Evolutionary conservation across 306 rosid genomes (phyloP).

Genomic region (Hippophae tibetana): DNA sequence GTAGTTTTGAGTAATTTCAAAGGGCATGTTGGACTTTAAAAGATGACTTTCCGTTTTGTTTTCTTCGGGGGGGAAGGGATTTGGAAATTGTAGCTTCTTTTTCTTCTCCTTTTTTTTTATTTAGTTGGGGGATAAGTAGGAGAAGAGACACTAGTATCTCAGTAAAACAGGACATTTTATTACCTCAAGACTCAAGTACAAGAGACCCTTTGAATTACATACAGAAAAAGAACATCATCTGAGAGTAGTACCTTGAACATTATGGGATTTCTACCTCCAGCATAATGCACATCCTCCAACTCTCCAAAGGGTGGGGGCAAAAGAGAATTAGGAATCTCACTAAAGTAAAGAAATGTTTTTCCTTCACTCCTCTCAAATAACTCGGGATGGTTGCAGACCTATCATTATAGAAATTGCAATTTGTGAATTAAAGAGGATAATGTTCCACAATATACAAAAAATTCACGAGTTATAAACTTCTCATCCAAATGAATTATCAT

Average conservation of each 20-base stretch:
- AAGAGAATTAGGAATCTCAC: conserved; percentile 73
- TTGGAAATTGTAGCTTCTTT: no score
- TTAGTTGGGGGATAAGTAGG: no score
- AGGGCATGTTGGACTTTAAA: no score
- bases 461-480: background rate
- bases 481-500: conserved; percentile 11
- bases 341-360: conserved; percentile 72
- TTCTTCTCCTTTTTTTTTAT: no score
- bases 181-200: background rate
- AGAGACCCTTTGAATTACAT: background rate
- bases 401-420: conserved; percentile 19
- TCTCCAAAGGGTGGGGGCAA: conserved; percentile 94
- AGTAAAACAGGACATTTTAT: no score
- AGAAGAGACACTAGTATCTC: no score
- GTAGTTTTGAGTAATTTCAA: no score
- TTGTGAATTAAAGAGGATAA: background rate
- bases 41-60: no score
- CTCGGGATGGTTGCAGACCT: conserved; percentile 99
- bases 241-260: conserved; percentile 49
- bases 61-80: no score
- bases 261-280: conserved; percentile 86
- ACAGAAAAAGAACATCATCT: conserved; percentile 7
- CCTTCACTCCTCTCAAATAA: conserved; percentile 97
- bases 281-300: conserved; percentile 76
- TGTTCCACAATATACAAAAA: conserved; percentile 5